Evolutionary conservation across 768 basidiomycete genomes (phyloP), one percentile per base, ranked within the genome.

Genomic region (Trametes coccinea): DNA sequence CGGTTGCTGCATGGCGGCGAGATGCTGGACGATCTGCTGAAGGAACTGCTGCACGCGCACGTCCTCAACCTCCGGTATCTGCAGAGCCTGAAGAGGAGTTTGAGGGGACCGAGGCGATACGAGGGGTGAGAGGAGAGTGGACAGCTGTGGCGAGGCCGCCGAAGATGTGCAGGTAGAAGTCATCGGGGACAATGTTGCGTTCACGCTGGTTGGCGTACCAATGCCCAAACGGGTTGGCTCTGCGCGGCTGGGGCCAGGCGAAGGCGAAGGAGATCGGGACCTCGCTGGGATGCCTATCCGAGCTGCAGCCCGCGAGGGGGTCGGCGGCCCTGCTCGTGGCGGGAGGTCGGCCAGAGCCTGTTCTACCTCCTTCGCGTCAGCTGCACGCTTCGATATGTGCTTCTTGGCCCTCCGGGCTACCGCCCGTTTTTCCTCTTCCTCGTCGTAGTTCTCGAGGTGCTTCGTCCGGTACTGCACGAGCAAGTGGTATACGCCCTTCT

Each of bases 401-500:
- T 66, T 69, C 65, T 71, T 76, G 52, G 73, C 78, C 44, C 67
- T 70, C 73, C 76, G 68, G 31, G 73, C 74, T 29, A 68, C 69
- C 22, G 74, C 73, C 37, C 78, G 60, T 39, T 51, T 62, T 59
- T 84, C 81, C 59, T 90, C 85, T 51, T 89, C 88, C 57, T 89
- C 88, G 59, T 89, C 85, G 71, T 84, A 90, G 64, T 87, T 82
- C 69, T 91, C 88, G 45, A 92, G 72, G 57, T 87, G 86, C 66
- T 82, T 84, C 52, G 83, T 82, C 46, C 95, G 85, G 75, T 97
- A 98, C 64, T 85, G 86, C 56, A 89, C 79, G n/a, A 99, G 80
- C 4, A 98, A 77, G 70, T 92, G 88, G 74, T 99, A 99, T 50
- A 98, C 91, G 0, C 92, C 93, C 75, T 99, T 98, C 73, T 98